Base-by-base conservation (phyloP, 1,284 basidiomycete species). In the Porphyrellus sp. region DNA sequence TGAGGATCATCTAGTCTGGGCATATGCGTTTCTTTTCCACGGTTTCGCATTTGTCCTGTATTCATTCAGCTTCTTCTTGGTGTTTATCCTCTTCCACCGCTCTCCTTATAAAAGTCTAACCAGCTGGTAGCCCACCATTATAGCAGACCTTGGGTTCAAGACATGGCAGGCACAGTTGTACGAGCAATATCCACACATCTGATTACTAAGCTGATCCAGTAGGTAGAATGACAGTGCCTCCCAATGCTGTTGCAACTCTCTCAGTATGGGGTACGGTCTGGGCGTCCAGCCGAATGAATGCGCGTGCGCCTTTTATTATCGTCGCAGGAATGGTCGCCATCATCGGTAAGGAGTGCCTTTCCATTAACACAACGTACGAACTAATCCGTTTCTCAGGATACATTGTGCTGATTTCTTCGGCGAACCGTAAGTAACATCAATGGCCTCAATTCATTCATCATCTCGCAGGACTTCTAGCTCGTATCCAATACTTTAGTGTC, bases 1-100 rank as follows among this genome's bases (percentile, higher is more conserved):
- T 54, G 74, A 67, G 45, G 81, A 86, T 57, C 81, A 77, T 47
- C 68, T 83, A 28, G 79, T 83, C 11, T 87, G 83, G 77, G 78
- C 72, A 33, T 89, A 87, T 68, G 79, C 80, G 0, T 62, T 86
- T 33, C 72, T 86, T 15, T 87, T 85, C 70, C 82, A 88, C 57
- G 82, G 81, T 2, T 83, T 80, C 59, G 78, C 83, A 0, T 82
- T 82, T 59, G 78, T 76, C 12, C 59, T 79, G 15, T 82, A 81
- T 59, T 80, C 79, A 16, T 59, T 81, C 53, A 80, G 78, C 61
- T 64, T 82, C 6, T 83, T 81, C 63, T 56, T 81, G 72, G 79
- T 79, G n/a, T 5, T 18, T 60, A 45, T 46, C 70, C 53, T 47
- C 18, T 34, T 49, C 47, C 15, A 16, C 38, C 20, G 5, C 49